These are phyloP conservation scores for Picea sitchensis DNA, from an alignment of 75 land plant species.

Conservation along the genomic window DNA sequence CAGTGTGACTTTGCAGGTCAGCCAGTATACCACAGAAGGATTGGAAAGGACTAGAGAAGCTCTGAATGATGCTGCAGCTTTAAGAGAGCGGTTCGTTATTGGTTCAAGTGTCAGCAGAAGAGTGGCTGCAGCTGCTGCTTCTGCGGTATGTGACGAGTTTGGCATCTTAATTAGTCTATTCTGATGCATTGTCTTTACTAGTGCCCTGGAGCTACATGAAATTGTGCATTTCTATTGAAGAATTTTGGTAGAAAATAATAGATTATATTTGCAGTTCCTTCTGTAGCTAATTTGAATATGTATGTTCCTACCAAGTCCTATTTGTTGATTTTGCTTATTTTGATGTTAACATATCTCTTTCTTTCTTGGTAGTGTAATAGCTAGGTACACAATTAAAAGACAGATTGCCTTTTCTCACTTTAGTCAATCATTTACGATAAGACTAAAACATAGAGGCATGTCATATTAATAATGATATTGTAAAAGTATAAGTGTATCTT, in stretches of 20 bases:
- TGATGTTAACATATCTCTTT: neutral
- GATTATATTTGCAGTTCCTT: neutral
- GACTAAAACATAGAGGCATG: neutral
- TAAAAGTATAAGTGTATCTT: neutral
- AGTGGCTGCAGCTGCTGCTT: constrained; percentile 99
- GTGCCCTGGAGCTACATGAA: neutral
- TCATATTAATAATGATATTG: neutral
- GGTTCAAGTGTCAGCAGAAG: constrained; percentile 87
- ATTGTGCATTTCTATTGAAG: neutral
- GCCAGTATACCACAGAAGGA: constrained; percentile 90
- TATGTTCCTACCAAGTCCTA: neutral
- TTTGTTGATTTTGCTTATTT: neutral
- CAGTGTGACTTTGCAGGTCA: constrained; percentile 56
- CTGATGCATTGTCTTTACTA: constrained; percentile 1
- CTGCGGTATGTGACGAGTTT: constrained; percentile 61
- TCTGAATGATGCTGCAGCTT: constrained; percentile 86
- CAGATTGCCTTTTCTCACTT: neutral
- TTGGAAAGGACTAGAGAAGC: constrained; percentile 86
- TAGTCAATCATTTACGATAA: neutral
- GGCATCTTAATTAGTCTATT: neutral
- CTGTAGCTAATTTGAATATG: neutral
- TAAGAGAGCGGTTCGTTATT: constrained; percentile 90
- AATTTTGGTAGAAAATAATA: neutral
- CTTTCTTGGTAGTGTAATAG: neutral
- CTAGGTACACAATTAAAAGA: neutral